Evolutionary conservation across 2,329 filamentous ascomycete species (phyloP).

Genomic region (Truncatella angustata): DNA sequence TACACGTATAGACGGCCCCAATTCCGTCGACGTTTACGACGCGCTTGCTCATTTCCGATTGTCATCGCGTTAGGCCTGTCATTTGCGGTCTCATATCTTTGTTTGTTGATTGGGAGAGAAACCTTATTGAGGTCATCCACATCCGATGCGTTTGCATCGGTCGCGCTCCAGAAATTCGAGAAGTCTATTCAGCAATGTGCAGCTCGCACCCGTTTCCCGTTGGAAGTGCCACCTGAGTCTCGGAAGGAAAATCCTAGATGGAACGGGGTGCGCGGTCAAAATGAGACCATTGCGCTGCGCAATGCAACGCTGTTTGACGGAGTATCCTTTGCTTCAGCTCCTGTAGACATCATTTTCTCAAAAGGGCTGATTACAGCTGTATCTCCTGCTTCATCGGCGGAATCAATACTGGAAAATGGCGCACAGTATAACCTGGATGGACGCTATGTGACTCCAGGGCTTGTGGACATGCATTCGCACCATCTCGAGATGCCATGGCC

Average conservation of each 20-base stretch:
- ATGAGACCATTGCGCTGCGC: slow-evolving; percentile 32
- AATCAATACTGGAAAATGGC: slow-evolving; percentile 9
- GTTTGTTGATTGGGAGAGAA: not conserved
- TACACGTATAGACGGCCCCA: slow-evolving; percentile 3
- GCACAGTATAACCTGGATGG: slow-evolving; percentile 32
- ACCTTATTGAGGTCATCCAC: not conserved
- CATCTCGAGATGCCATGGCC: slow-evolving; percentile 35
- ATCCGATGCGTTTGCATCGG: not conserved
- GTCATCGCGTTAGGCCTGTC: slow-evolving; percentile 1
- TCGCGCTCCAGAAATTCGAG: not conserved
- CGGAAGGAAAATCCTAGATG: slow-evolving; percentile 37
- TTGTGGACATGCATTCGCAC: slow-evolving; percentile 47
- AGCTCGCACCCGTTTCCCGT: slow-evolving; percentile 3
- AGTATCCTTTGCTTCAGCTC: slow-evolving; percentile 27
- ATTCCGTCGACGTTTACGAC: not conserved
- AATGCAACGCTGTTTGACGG: slow-evolving; percentile 45
- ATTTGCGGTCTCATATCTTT: slow-evolving; percentile 2
- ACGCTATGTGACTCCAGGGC: slow-evolving; percentile 39
- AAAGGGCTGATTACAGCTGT: slow-evolving; percentile 35
- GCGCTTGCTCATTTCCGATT: slow-evolving; percentile 2
- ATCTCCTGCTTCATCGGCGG: slow-evolving; percentile 14
- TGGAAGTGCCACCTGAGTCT: slow-evolving; percentile 1
- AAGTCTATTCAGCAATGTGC: slow-evolving; percentile 1
- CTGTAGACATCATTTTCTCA: slow-evolving; percentile 37
- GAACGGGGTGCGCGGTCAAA: slow-evolving; percentile 36